Percentiles rank a stretch among this genome's conserved stretches.
These are phyloP conservation scores for Cyberlindnera xishuangbannaensis DNA, from an alignment of 805 yeast species.

Conservation along the genomic window DNA sequence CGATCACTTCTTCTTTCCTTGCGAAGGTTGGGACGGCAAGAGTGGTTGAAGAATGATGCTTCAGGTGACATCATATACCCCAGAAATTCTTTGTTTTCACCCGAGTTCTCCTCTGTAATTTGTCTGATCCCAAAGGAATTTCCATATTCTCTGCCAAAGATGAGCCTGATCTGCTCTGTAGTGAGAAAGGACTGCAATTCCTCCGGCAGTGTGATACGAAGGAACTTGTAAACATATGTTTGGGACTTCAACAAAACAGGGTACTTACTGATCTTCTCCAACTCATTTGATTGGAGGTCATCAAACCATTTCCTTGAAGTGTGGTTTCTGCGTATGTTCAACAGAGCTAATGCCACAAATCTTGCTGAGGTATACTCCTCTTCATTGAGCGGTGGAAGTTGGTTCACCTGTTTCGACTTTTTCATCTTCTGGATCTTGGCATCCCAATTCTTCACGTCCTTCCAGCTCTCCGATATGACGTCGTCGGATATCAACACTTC, in stretches of 20 bases:
- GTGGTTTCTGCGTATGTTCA: slow-evolving; percentile 23
- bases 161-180: slow-evolving; percentile 35
- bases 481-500: slow-evolving; percentile 12
- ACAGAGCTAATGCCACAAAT: slow-evolving; percentile 37
- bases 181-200: slow-evolving; percentile 32
- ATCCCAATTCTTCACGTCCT: slow-evolving; percentile 33
- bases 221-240: slow-evolving; percentile 41
- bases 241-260: slow-evolving; percentile 46
- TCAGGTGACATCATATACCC: slow-evolving; percentile 58
- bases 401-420: slow-evolving; percentile 29
- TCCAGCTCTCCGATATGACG: slow-evolving; percentile 33
- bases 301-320: slow-evolving; percentile 27
- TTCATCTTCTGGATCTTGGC: slow-evolving; percentile 28
- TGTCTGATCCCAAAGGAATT: slow-evolving; percentile 72
- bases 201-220: slow-evolving; percentile 34
- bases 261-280: slow-evolving; percentile 36
- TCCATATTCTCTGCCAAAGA: slow-evolving; percentile 55
- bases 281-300: slow-evolving; percentile 47
- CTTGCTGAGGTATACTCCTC: slow-evolving; percentile 48
- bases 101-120: slow-evolving; percentile 27
- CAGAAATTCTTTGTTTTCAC: slow-evolving; percentile 46
- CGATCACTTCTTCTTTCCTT: slow-evolving; percentile 36
- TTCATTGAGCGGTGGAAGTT: slow-evolving; percentile 42
- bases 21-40: slow-evolving; percentile 51
- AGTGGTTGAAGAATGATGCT: slow-evolving; percentile 65